Evolutionary conservation across 1,284 basidiomycete species (phyloP).

Genomic region (Porodaedalea pini): DNA sequence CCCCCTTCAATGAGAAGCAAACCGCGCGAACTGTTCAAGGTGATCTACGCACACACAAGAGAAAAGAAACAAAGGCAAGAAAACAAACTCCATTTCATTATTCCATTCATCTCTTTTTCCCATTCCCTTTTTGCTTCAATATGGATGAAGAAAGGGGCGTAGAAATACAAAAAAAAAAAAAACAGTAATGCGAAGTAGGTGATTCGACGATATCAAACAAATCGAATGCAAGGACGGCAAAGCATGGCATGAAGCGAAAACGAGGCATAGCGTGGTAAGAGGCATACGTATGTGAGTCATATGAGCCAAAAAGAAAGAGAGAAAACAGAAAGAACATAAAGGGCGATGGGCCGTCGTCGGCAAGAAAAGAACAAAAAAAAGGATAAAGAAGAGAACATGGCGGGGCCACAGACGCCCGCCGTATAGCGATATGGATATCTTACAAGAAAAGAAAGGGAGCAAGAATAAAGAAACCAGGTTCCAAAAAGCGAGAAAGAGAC

Average conservation of each 20-base stretch:
- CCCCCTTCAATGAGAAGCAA: no score
- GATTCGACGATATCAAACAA: not conserved
- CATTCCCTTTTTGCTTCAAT: no score
- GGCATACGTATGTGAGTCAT: not conserved
- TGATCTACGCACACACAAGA: no score
- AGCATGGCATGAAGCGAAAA: not conserved
- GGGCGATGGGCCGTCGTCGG: not conserved
- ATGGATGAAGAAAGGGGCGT: not conserved
- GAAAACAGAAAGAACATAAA: not conserved
- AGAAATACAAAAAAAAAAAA: not conserved
- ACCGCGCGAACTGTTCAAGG: no score
- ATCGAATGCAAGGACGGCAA: not conserved
- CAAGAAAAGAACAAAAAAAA: not conserved
- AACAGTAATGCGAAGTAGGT: not conserved
- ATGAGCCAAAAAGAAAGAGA: not conserved
- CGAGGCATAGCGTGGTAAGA: not conserved
- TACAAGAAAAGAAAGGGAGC: slow-evolving; percentile 9
- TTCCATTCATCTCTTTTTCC: no score
- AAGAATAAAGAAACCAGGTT: not conserved
- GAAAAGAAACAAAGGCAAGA: no score
- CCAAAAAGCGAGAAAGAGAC: not conserved
- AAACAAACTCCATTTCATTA: no score
- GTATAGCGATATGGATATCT: slow-evolving; percentile 14
- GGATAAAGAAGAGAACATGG: not conserved
- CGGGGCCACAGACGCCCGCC: not conserved